Conservation (phyloP, 192 early-diverging fungal genomes). For the Irineochytrium annulatum region DNA sequence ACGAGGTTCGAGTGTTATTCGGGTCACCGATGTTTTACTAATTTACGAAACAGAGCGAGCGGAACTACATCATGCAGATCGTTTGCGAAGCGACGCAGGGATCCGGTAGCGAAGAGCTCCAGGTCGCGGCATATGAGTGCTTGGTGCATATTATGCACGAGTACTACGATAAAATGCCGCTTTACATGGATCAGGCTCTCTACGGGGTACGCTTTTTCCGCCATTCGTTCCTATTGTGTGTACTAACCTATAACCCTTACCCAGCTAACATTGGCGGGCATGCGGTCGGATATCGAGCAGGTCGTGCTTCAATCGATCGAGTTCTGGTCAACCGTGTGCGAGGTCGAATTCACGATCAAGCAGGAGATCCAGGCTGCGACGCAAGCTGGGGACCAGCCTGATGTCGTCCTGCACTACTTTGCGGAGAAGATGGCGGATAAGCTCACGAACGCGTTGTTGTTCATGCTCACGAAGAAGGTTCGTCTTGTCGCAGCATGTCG, state of each 20-base stretch:
- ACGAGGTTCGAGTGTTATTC: constrained; percentile 56
- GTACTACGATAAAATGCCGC: constrained; percentile 94
- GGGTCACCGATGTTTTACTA: neutral
- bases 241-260: neutral
- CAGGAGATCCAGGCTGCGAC: neutral
- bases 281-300: constrained; percentile 82
- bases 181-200: constrained; percentile 97
- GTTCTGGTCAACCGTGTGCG: constrained; percentile 99
- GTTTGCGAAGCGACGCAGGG: constrained; percentile 95
- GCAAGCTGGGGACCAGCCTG: constrained; percentile 7
- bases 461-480: constrained; percentile 82
- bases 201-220: constrained; percentile 62
- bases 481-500: constrained; percentile 6
- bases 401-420: constrained; percentile 50
- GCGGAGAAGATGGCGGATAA: constrained; percentile 72
- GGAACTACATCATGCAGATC: constrained; percentile 98
- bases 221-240: neutral
- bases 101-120: constrained; percentile 71
- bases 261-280: constrained; percentile 80
- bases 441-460: constrained; percentile 80
- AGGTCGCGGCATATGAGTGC: constrained; percentile 90
- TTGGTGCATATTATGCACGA: constrained; percentile 94
- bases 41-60: constrained; percentile 62
- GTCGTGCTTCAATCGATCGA: constrained; percentile 97
- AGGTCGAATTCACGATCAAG: constrained; percentile 46